Percentiles rank a stretch among this genome's conserved stretches.
These are phyloP conservation scores for Basidiobolus meristosporus DNA, from an alignment of 371 early-diverging fungal species.

Conservation along the genomic window DNA sequence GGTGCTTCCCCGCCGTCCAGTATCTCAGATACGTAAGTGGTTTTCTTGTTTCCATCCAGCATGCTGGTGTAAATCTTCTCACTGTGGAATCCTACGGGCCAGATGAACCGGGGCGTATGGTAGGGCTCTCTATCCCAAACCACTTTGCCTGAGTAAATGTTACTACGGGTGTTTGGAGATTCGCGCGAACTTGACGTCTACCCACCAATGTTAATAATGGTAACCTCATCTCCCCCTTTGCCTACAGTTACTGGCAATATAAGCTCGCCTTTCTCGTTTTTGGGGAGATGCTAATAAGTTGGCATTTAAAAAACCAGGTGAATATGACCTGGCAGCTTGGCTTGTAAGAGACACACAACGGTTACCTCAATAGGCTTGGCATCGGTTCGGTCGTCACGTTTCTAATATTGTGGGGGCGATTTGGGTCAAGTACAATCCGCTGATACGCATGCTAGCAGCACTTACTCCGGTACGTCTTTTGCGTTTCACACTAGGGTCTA, in stretches of 20 bases:
- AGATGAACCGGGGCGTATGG: slow-evolving; percentile 22
- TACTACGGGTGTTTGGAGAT: not conserved
- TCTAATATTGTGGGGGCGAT: no score
- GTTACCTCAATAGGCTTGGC: no score
- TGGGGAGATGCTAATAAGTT: slow-evolving; percentile 9
- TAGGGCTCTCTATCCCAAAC: slow-evolving; percentile 18
- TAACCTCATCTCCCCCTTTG: slow-evolving; percentile 28
- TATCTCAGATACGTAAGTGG: slow-evolving; percentile 18
- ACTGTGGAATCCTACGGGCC: slow-evolving; percentile 19
- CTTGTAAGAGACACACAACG: no score
- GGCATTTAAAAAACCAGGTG: no score
- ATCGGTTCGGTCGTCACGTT: no score
- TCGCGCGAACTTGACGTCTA: not conserved
- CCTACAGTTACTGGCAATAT: slow-evolving; percentile 26
- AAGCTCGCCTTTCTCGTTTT: slow-evolving; percentile 15
- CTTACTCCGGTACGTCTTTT: no score
- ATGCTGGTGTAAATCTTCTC: slow-evolving; percentile 16
- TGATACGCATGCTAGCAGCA: no score
- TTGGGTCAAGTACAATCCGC: no score
- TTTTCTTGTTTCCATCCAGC: slow-evolving; percentile 14
- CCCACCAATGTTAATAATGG: slow-evolving; percentile 20
- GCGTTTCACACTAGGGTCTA: no score
- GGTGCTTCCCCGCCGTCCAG: slow-evolving; percentile 18
- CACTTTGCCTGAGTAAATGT: slow-evolving; percentile 8
- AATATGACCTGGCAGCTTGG: no score